Evolutionary conservation across 345 rosid species (phyloP), one percentile per base, ranked within the genome.

Genomic region (Isatis tinctoria): DNA sequence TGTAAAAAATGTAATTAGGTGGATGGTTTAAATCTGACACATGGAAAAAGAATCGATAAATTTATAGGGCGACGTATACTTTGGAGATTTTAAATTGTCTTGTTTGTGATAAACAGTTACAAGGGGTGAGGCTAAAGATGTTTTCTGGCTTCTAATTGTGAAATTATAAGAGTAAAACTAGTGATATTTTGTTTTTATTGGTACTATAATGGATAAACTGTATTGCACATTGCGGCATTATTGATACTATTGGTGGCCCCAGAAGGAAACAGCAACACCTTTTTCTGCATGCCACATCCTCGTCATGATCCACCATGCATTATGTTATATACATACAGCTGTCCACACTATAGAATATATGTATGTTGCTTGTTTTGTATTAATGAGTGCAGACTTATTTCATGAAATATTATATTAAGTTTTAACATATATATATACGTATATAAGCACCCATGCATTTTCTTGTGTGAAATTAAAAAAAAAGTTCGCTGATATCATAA

Each of bases 251-350:
- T 33, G 65, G 65, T 76, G 79, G 75, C 40, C 79, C 74, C 51
- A 63, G 45, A 14, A 40, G 33, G 39, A 51, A 47, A 59, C 48
- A 60, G 63, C 66, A 16, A 61, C 2, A 22, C 70, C 49, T 76
- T 70, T 56, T 18, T 64, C 45, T 62, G 60, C 72, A 76, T 76
- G 76, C 30, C 80, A 76, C 80, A 76, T 70, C 10, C 41, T 76
- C 51, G 44, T 62, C 74, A 68, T 68, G 64, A 76, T 76, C 79
- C 65, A 69, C 44, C 51, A 69, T 36, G 70, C 51, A 69, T 76
- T 53, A 54, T 76, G 66, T 76, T 69, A 66, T 54, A 20, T 18
- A 11, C 51, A 43, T 53, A 69, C 75, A 76, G 79, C 79, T 76
- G 79, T 62, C 59, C 43, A 17, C 60, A 61, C 43, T 63, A 43